Evolutionary conservation across 164 flowering plant genomes (phyloP).

Genomic region (Vitis amurensis): DNA sequence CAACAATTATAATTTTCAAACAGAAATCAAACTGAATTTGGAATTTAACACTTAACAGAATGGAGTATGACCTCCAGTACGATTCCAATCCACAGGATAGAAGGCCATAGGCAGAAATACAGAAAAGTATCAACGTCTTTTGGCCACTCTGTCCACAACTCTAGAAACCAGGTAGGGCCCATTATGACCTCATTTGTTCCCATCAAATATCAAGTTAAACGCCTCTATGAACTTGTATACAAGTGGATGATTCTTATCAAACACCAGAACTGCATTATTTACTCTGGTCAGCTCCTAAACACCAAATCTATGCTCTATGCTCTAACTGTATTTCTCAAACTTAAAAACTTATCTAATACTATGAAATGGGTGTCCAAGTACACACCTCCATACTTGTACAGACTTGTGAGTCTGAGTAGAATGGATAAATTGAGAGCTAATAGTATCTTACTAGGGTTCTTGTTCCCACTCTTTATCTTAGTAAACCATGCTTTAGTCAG

Average conservation of each 20-base stretch:
- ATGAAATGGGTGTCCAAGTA: slow-evolving; percentile 56
- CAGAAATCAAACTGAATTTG: too few species aligned
- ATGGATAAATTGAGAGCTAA: slow-evolving; percentile 51
- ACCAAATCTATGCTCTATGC: slow-evolving; percentile 36
- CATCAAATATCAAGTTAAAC: slow-evolving; percentile 50
- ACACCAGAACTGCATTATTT: slow-evolving; percentile 33
- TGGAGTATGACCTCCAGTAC: too few species aligned
- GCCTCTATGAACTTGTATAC: slow-evolving; percentile 53
- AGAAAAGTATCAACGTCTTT: slow-evolving; percentile 26
- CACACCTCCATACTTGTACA: slow-evolving; percentile 57
- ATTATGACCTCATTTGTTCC: slow-evolving; percentile 70
- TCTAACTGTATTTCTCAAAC: slow-evolving; percentile 44
- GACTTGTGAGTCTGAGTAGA: slow-evolving; percentile 41
- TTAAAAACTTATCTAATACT: slow-evolving; percentile 34
- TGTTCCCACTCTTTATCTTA: slow-evolving; percentile 36
- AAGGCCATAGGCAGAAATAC: slow-evolving; percentile 57
- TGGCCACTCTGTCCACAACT: slow-evolving; percentile 33
- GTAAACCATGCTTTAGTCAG: slow-evolving; percentile 44
- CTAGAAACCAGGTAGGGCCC: slow-evolving; percentile 74
- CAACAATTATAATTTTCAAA: too few species aligned
- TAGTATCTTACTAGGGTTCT: slow-evolving; percentile 47
- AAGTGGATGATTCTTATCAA: slow-evolving; percentile 57
- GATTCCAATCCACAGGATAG: slow-evolving; percentile 59
- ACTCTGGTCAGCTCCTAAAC: slow-evolving; percentile 22
- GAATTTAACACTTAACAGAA: too few species aligned